These are phyloP conservation scores for Tricholoma sp. DNA, from an alignment of 768 basidiomycete species.

Conservation along the genomic window DNA sequence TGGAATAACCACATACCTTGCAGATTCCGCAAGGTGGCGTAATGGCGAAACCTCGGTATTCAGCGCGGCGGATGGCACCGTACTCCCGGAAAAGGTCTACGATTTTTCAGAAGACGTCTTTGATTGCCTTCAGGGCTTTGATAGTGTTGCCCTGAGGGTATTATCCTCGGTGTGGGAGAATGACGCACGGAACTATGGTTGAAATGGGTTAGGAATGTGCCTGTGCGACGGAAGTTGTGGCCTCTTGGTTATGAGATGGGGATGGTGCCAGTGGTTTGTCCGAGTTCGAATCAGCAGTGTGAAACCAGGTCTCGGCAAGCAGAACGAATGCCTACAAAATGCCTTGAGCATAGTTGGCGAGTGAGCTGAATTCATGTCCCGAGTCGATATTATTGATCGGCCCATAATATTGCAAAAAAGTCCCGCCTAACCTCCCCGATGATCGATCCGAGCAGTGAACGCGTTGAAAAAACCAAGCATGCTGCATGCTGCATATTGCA, in stretches of 20 bases:
- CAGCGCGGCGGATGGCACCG: background rate
- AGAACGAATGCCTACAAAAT: background rate
- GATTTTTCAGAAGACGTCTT: background rate
- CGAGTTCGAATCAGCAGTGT: background rate
- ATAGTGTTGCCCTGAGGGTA: background rate
- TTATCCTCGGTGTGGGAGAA: background rate
- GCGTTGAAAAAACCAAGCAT: conserved; percentile 13
- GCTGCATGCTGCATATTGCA: conserved; percentile 10
- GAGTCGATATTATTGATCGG: background rate
- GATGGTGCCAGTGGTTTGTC: background rate
- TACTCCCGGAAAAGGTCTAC: background rate
- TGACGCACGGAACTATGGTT: background rate
- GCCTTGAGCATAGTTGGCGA: background rate
- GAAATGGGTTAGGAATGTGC: background rate
- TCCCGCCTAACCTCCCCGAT: background rate
- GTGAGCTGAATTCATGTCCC: background rate
- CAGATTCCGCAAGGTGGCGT: background rate
- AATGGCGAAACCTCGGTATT: background rate
- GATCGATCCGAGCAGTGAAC: conserved; percentile 1
- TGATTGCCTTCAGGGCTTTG: background rate
- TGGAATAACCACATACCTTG: background rate
- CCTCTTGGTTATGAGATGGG: background rate
- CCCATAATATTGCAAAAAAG: background rate
- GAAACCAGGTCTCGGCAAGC: background rate
- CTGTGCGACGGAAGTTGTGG: background rate